Conservation (phyloP, 495 filamentous ascomycete species). For the Penicillium canescens region DNA sequence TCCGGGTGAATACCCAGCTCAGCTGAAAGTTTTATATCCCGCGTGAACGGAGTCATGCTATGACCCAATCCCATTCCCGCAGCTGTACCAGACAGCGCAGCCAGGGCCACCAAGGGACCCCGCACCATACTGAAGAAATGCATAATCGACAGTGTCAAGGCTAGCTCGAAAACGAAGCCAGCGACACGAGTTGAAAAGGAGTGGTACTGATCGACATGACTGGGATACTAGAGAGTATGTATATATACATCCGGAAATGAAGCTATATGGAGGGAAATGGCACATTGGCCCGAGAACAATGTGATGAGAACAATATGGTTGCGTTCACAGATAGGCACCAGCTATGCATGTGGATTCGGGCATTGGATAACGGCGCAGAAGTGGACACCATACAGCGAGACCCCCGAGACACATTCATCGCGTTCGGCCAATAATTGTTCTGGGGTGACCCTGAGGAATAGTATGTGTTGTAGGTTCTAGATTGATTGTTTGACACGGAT, state of each 20-base stretch:
- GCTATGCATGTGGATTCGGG: conserved; percentile 4
- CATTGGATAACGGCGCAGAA: neutral
- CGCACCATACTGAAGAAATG: neutral
- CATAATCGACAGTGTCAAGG: conserved; percentile 7
- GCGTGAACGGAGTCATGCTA: conserved; percentile 2
- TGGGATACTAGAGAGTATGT: conserved; percentile 4
- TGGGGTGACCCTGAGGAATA: neutral
- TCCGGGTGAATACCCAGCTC: conserved; percentile 25
- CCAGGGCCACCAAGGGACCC: conserved; percentile 4
- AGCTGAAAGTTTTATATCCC: conserved; percentile 28
- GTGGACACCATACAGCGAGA: neutral
- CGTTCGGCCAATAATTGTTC: neutral
- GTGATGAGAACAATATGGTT: conserved; percentile 26
- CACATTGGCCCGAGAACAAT: conserved; percentile 13
- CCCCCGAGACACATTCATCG: neutral
- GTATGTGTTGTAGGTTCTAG: neutral
- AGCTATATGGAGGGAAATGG: neutral
- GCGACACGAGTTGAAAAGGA: neutral
- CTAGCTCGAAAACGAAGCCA: neutral
- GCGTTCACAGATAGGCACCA: conserved; percentile 15
- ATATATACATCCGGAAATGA: neutral
- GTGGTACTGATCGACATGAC: neutral
- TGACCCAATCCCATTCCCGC: conserved; percentile 14
- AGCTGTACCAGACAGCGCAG: conserved; percentile 12
- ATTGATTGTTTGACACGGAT: neutral